phyloP scores from a whole-genome alignment of 352 stramenopile genomes.

The Globisporangium irregulare region DNA sequence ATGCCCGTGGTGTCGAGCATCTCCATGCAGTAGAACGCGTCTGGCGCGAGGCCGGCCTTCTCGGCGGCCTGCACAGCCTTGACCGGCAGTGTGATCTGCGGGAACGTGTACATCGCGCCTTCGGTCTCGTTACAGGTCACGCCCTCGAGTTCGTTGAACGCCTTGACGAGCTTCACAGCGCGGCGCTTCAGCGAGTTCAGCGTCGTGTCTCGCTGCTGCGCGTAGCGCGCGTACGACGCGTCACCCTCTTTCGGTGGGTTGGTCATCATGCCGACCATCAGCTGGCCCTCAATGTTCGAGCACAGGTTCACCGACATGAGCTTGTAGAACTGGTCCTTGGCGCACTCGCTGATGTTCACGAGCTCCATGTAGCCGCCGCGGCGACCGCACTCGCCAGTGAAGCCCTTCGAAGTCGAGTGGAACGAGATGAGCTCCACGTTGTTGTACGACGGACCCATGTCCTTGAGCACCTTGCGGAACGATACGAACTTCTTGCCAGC shows the following conservation, averaged over 20 bases:
- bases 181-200: slow-evolving; percentile 93
- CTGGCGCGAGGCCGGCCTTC: slow-evolving; percentile 74
- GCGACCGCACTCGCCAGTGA: slow-evolving; percentile 98
- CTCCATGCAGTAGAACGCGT: slow-evolving; percentile 97
- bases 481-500: slow-evolving; percentile 92
- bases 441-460: slow-evolving; percentile 80
- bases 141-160: slow-evolving; percentile 95
- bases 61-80: slow-evolving; percentile 85
- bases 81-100: slow-evolving; percentile 88
- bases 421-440: slow-evolving; percentile 98
- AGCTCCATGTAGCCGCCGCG: slow-evolving; percentile 97
- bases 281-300: slow-evolving; percentile 96
- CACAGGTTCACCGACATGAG: slow-evolving; percentile 97
- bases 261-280: slow-evolving; percentile 98
- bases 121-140: slow-evolving; percentile 96
- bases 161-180: slow-evolving; percentile 90
- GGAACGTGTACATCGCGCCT: slow-evolving; percentile 99
- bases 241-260: slow-evolving; percentile 91
- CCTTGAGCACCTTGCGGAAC: slow-evolving; percentile 93
- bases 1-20: slow-evolving; percentile 97
- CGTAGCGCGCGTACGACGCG: slow-evolving; percentile 88
- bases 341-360: slow-evolving; percentile 90
- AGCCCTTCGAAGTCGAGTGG: slow-evolving; percentile 98
- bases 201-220: slow-evolving; percentile 89
- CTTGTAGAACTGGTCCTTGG: slow-evolving; percentile 98